Evolutionary conservation across 225 moss, liverwort and hornwort genomes (phyloP).

Genomic region (Neckera pumila): DNA sequence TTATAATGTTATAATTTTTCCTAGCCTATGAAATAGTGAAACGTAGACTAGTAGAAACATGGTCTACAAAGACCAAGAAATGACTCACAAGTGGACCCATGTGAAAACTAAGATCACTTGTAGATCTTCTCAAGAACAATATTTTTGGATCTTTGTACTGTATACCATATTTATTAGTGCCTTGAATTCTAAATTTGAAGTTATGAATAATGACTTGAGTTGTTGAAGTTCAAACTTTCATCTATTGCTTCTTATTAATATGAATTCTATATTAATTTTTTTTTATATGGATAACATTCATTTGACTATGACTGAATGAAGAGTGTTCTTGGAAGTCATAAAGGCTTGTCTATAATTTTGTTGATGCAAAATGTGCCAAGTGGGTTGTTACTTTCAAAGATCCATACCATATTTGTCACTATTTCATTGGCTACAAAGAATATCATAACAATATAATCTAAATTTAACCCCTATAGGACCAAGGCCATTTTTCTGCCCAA

Average conservation of each 20-base stretch:
- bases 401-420: background rate
- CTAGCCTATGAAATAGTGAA: background rate
- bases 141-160: background rate
- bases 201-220: background rate
- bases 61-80: background rate
- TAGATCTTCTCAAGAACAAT: background rate
- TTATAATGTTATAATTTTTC: background rate
- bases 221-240: background rate
- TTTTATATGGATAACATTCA: background rate
- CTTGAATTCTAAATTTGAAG: background rate
- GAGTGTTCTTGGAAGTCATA: background rate
- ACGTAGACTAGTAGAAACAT: background rate
- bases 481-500: no score
- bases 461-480: no score
- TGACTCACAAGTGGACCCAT: accelerated
- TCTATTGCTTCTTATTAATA: background rate
- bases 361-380: background rate
- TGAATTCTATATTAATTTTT: background rate
- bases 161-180: background rate
- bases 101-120: background rate
- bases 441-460: no score
- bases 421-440: background rate
- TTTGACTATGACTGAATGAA: background rate
- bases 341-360: background rate
- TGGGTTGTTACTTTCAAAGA: background rate